Evolutionary conservation across 1,139 yeast genomes (phyloP).

Genomic region (Debaryomyces coudertii): DNA sequence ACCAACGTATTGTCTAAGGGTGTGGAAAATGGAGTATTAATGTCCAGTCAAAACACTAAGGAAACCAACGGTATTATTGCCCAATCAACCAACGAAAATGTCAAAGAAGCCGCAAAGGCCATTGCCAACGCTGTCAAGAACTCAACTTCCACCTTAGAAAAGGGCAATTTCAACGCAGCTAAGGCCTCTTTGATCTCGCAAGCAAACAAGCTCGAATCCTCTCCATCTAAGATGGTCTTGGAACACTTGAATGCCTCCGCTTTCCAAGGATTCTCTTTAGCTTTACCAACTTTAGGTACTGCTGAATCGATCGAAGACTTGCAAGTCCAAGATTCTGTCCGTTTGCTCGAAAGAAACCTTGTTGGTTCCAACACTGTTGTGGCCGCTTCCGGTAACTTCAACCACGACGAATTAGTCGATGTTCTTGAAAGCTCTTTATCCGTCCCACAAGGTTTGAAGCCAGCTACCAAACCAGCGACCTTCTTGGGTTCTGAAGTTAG

Average conservation of each 20-base stretch:
- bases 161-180: conserved; percentile 38
- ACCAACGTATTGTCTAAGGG: conserved; percentile 50
- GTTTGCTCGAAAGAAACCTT: conserved; percentile 59
- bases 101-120: conserved; percentile 45
- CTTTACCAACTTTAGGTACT: conserved; percentile 76
- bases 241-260: conserved; percentile 82
- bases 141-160: conserved; percentile 33
- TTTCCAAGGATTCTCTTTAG: conserved; percentile 80
- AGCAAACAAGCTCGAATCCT: conserved; percentile 48
- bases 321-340: conserved; percentile 58
- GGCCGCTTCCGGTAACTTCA: conserved; percentile 73
- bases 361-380: conserved; percentile 67
- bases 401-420: conserved; percentile 69
- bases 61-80: conserved; percentile 60
- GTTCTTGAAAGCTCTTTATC: conserved; percentile 56
- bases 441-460: conserved; percentile 58
- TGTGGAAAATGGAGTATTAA: conserved; percentile 48
- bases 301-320: conserved; percentile 60
- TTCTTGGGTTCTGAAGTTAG: conserved; percentile 86
- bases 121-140: conserved; percentile 41
- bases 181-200: conserved; percentile 40
- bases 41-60: conserved; percentile 49
- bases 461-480: conserved; percentile 54
- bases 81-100: conserved; percentile 49
- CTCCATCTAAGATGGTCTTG: conserved; percentile 54